phyloP scores from a whole-genome alignment of 2,329 filamentous ascomycete genomes.

The Dryadomyces sulphureus region DNA sequence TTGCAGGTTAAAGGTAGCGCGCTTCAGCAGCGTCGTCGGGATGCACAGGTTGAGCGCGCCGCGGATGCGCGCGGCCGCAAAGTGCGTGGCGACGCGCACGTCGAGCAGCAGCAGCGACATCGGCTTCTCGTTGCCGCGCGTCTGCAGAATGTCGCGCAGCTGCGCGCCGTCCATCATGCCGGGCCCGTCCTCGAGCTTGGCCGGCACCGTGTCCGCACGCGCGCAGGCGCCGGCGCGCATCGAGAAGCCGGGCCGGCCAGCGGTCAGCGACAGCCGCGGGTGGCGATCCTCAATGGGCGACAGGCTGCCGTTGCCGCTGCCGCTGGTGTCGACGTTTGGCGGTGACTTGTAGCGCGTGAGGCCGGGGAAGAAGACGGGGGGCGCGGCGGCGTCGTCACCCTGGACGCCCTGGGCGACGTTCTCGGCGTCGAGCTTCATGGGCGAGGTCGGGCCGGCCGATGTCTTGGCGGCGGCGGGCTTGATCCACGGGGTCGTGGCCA shows the following conservation, averaged over 20 bases:
- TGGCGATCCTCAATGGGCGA: conserved; percentile 35
- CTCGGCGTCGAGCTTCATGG: conserved; percentile 31
- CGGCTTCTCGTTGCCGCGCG: conserved; percentile 17
- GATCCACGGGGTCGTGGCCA: background rate
- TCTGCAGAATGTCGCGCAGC: conserved; percentile 40
- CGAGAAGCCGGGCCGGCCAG: conserved; percentile 20
- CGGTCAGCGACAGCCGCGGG: conserved; percentile 38
- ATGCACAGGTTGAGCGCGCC: conserved; percentile 89
- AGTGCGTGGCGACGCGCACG: conserved; percentile 75
- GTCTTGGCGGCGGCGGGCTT: background rate
- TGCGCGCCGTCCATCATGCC: conserved; percentile 37
- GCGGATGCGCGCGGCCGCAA: conserved; percentile 55
- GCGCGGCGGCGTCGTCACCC: background rate
- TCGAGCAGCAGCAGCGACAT: conserved; percentile 55
- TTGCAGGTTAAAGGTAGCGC: conserved; percentile 76
- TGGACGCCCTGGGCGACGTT: background rate
- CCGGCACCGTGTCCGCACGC: conserved; percentile 39
- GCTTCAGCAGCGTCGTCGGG: conserved; percentile 82
- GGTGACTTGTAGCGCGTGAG: conserved; percentile 33
- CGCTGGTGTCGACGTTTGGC: conserved; percentile 23
- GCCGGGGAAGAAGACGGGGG: conserved; percentile 23
- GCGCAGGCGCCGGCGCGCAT: conserved; percentile 7
- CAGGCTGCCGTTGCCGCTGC: conserved; percentile 19
- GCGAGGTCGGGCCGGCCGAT: conserved; percentile 6
- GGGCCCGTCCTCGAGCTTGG: conserved; percentile 28